Conservation (phyloP, 257 asterid species). For the Lycium ferocissimum region DNA sequence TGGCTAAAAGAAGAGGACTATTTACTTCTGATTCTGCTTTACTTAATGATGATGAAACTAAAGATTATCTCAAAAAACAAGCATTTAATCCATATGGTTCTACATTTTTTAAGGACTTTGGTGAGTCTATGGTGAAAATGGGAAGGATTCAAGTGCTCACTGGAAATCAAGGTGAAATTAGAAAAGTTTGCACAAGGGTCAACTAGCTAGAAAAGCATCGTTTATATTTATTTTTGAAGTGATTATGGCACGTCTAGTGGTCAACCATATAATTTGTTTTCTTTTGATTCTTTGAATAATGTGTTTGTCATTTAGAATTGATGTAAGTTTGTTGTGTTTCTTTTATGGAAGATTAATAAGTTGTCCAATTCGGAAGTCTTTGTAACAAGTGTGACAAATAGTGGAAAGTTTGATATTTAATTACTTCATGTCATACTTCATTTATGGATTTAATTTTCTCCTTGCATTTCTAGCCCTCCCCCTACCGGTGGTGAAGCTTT, state of each 20-base stretch:
- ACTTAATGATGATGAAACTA: constrained; percentile 45
- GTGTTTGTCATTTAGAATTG: not conserved
- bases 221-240: too few species aligned
- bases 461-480: too few species aligned
- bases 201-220: not conserved
- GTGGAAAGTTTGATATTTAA: not conserved
- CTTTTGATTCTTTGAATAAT: not conserved
- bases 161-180: constrained; percentile 49
- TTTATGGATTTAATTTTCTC: too few species aligned
- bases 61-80: constrained; percentile 41
- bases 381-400: not conserved
- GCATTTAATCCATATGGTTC: constrained; percentile 31
- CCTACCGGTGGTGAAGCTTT: too few species aligned
- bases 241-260: not conserved
- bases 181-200: constrained; percentile 48
- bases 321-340: not conserved
- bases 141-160: constrained; percentile 54
- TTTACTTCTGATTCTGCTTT: constrained; percentile 54
- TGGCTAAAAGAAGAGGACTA: constrained; percentile 51
- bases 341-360: not conserved
- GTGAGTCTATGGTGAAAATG: constrained; percentile 56
- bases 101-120: constrained; percentile 53
- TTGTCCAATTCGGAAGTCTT: not conserved
- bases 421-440: too few species aligned
- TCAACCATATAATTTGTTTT: too few species aligned